Evolutionary conservation across 2,329 filamentous ascomycete species (phyloP), one percentile per base, ranked within the genome.

Genomic region (Fusarium armeniacum): DNA sequence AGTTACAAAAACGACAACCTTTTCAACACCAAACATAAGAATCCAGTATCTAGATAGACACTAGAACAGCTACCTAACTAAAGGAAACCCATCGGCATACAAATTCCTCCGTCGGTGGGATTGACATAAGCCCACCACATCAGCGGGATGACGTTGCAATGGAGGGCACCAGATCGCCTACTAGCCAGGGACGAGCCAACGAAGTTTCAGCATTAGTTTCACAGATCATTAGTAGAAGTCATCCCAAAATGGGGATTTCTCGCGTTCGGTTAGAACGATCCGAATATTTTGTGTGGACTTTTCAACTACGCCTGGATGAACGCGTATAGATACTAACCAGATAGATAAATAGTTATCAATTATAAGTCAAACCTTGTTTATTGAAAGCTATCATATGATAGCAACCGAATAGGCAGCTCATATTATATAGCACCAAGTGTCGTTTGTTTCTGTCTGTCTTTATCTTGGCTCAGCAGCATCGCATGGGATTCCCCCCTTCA

Each of bases 141-240:
- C 38, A 9, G 28, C 59, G 59, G 61, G 49, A 64, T 64, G 60
- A 57, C 60, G 49, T 57, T 63, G 32, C 49, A 40, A 51, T n/a
- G 12, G 49, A 51, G 49, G 35, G 24, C 49, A 40, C 49, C 35
- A 51, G 28, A 46, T 38, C 26, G 16, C 28, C 15, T 22, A 20
- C 22, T 30, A 44, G 36, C 32, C 56, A 65, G 47, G 62, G 61
- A 28, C 38, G 41, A 52, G 33, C 46, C 54, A 65, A 49, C 53
- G 24, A 54, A 30, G 62, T 66, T 66, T 61, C 62, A 60, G 53
- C 13, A 52, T 65, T 59, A 22, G 60, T 65, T 65, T 65, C 60
- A 51, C 18, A 22, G 12, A 62, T 32, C 24, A n/a, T 50, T 49
- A 26, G 40, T 45, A 12, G 22, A 58, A 58, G 61, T 38, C 22